These are phyloP conservation scores for Colletotrichum tropicicola DNA, from an alignment of 2,329 filamentous ascomycete genomes.

Conservation along the genomic window DNA sequence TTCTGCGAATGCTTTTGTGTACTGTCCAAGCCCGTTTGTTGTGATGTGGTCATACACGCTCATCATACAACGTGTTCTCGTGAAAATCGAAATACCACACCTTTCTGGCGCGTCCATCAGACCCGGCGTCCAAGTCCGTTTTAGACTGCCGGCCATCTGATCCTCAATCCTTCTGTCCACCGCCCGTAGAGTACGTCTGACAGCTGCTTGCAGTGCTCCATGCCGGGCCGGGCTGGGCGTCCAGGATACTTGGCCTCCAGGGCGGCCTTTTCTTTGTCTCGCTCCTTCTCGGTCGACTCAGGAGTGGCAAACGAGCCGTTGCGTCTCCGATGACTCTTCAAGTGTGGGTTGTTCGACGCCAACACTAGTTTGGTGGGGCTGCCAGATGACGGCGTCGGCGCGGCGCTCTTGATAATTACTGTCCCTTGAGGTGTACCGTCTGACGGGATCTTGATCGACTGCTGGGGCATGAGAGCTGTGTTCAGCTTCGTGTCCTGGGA, in stretches of 20 bases:
- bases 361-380: slow-evolving; percentile 75
- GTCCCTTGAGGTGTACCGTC: slow-evolving; percentile 62
- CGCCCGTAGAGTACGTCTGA: slow-evolving; percentile 90
- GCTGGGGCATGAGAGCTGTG: slow-evolving; percentile 52
- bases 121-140: neutral
- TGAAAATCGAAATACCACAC: slow-evolving; percentile 15
- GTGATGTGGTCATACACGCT: slow-evolving; percentile 29
- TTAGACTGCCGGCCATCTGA: slow-evolving; percentile 68
- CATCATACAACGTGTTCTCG: slow-evolving; percentile 30
- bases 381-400: slow-evolving; percentile 34
- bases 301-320: slow-evolving; percentile 54
- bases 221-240: slow-evolving; percentile 69
- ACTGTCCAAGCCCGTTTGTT: slow-evolving; percentile 29
- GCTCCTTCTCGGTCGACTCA: slow-evolving; percentile 51
- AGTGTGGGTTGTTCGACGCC: slow-evolving; percentile 84
- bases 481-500: slow-evolving; percentile 74
- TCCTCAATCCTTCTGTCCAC: slow-evolving; percentile 86
- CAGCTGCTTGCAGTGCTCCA: slow-evolving; percentile 92
- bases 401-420: slow-evolving; percentile 63
- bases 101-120: neutral
- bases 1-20: slow-evolving; percentile 29
- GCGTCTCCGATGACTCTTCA: slow-evolving; percentile 79
- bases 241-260: slow-evolving; percentile 65
- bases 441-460: slow-evolving; percentile 48
- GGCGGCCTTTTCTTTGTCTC: slow-evolving; percentile 56